phyloP scores from a whole-genome alignment of 73 alveolate species.

The Paramecium octaurelia region DNA sequence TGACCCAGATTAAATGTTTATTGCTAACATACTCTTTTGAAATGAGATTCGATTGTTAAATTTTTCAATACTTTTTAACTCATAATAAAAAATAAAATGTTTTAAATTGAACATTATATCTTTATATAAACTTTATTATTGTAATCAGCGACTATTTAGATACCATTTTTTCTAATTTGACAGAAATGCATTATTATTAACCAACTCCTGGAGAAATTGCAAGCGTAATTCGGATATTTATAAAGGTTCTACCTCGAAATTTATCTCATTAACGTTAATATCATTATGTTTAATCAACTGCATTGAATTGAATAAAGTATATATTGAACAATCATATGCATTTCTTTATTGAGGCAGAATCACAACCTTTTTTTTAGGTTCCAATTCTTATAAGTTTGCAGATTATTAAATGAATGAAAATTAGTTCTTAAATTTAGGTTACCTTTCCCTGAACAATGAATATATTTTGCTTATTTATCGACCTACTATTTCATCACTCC shows the following conservation, averaged over 20 bases:
- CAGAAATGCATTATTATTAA: neutral
- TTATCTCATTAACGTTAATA: neutral
- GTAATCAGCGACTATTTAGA: neutral
- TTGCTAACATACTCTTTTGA: neutral
- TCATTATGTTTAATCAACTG: neutral
- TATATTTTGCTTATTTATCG: neutral
- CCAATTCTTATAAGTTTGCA: neutral
- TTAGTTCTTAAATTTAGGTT: neutral
- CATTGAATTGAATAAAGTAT: neutral
- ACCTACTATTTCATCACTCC: neutral
- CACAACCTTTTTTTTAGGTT: neutral
- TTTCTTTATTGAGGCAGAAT: neutral
- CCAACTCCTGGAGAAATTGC: neutral
- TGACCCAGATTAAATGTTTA: constrained; percentile 40
- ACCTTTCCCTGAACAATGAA: neutral
- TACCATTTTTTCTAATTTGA: neutral
- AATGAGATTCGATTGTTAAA: neutral
- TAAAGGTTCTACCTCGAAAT: neutral
- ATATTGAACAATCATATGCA: constrained; percentile 8
- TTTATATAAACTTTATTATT: no score
- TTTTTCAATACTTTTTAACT: neutral
- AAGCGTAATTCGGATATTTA: neutral
- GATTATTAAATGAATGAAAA: no score
- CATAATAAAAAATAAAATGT: neutral
- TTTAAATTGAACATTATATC: no score